Base-by-base conservation (phyloP, 164 flowering plant species). In the Vitis rupestris region DNA sequence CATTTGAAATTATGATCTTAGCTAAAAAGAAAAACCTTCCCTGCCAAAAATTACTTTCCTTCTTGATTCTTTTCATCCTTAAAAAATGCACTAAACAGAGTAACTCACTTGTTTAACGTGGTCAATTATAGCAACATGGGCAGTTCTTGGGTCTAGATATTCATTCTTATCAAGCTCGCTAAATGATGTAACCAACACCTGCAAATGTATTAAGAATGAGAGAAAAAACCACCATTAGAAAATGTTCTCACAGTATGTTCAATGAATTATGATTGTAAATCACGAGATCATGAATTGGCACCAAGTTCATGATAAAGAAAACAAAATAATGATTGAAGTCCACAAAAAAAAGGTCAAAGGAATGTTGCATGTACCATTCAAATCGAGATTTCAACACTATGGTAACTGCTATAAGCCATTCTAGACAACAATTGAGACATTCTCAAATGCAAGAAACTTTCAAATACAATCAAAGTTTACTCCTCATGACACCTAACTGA, bases 81-180 rank as follows among this genome's bases (percentile, higher is more conserved):
- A 13, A 9, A 16, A 30, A 16, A 67, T 44, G 30, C 23, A 27
- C 2, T 16, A 30, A 7, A 61, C 2, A 30, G 1, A 62, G 29
- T 37, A 60, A 80, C 69, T 63, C 82, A 93, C 99, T 80, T 93
- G 99, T 71, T 90, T 90, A 62, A 95, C 84, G 81, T 95, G 98
- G 78, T 95, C 91, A 52, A 93, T 81, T 9, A 62, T 76, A 48
- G 90, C 98, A 79, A 96, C 97, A 84, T 96, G 97, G 27, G 95
- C 88, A 72, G 93, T 91, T 77, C 97, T 84, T 1, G 98, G 99
- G 76, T 96, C 99, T 70, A 96, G 82, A 78, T 79, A 96, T 70
- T 89, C 87, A 78, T 80, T 87, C 75, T 82, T 84, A 58, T 71
- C 76, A 67, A 93, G 64, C 82, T 96, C 97, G 23, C 87, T 82